Evolutionary conservation across 2,329 filamentous ascomycete genomes (phyloP).

Genomic region (Stagonosporopsis rhizophila): DNA sequence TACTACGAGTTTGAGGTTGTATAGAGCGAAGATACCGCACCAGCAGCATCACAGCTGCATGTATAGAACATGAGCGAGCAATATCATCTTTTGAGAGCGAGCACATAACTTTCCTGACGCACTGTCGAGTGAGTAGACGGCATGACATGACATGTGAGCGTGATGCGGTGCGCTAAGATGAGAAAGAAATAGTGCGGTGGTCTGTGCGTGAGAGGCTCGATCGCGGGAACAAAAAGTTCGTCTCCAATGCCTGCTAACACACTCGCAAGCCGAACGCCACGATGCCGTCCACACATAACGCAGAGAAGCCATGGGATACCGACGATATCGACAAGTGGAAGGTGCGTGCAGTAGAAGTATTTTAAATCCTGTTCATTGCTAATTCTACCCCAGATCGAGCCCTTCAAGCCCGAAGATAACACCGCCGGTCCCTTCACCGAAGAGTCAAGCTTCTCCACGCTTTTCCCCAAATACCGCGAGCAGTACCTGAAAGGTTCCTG

Average conservation of each 20-base stretch:
- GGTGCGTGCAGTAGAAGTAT: conserved; percentile 50
- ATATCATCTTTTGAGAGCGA: conserved; percentile 2
- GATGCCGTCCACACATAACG: conserved; percentile 91
- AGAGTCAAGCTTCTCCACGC: conserved; percentile 84
- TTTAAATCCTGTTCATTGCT: too few relatives aligned
- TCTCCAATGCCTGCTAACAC: conserved; percentile 1
- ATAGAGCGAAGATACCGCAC: conserved; percentile 13
- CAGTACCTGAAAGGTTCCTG: conserved; percentile 90
- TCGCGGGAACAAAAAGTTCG: conserved; percentile 8
- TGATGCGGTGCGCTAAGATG: conserved; percentile 6
- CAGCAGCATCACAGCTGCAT: conserved; percentile 8
- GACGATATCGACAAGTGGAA: conserved; percentile 98
- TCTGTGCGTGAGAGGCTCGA: background rate
- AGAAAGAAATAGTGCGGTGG: background rate
- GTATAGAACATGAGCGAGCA: conserved; percentile 19
- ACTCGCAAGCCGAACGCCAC: conserved; percentile 13
- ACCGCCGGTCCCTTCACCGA: conserved; percentile 84
- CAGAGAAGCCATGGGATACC: conserved; percentile 79
- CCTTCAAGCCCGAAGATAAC: conserved; percentile 88
- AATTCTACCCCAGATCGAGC: conserved; percentile 65
- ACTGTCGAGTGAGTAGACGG: background rate
- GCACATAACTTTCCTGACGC: background rate
- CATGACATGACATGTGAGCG: conserved; percentile 2
- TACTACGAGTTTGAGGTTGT: conserved; percentile 91
- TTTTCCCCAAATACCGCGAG: conserved; percentile 98